Base-by-base conservation (phyloP, 306 rosid species). In the Potentilla sterilis region DNA sequence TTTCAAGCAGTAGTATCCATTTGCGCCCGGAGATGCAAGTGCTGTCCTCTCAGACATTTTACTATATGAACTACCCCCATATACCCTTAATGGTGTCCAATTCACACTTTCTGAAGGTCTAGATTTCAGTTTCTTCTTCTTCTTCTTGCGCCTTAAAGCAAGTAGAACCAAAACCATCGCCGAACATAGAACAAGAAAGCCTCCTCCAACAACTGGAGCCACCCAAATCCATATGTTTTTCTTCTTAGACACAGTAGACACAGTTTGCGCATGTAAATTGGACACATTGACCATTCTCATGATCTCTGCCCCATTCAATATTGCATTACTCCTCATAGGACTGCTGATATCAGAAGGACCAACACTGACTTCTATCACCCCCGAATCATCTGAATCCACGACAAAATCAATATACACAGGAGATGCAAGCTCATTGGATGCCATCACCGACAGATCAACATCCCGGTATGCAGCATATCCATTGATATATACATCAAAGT, bases 271-370 rank as follows among this genome's bases (percentile, higher is more conserved):
- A 64, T 24, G 68, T 9, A 73, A 49, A 67, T 66, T 71, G 37
- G 67, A 78, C 37, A 74, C 79, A 78, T 80, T 83, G 75, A 87
- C 83, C 82, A 96, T 85, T 86, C 85, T 85, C 99, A 96, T 87
- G 73, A 96, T 90, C 96, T 96, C 99, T 6, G 94, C 99, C 44
- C 99, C 99, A 85, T 96, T 96, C 87, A 96, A 80, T 82, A 96
- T 84, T 34, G 98, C 99, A 80, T 96, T 90, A 47, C 81, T 85
- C 82, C 90, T 82, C 19, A 81, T 68, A 48, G 90, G 77, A 79
- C 85, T 81, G 78, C 91, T 92, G 52, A 92, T 86, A 32, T 82
- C 92, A 80, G 99, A 96, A 61, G 99, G 98, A 69, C 98, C 97
- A 71, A 92, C 89, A 63, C 98, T 92, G 52, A 96, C 69, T 71